Base-by-base conservation (phyloP, 2,329 filamentous ascomycete species). In the Botrytis aclada region DNA sequence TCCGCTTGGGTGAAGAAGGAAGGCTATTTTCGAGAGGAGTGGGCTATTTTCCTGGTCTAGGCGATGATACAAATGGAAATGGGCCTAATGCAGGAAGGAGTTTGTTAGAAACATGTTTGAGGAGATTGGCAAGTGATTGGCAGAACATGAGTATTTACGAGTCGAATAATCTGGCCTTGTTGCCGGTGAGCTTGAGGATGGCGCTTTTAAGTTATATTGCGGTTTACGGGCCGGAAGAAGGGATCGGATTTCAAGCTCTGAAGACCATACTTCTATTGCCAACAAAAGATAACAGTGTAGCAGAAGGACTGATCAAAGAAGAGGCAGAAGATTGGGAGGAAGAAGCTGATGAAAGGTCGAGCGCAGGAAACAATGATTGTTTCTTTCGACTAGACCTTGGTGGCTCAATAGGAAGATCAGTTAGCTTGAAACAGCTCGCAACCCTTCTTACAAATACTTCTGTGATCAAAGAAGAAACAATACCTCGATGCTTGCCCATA, bases 321-420 rank as follows among this genome's bases (percentile, higher is more conserved):
- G 65, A 56, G 34, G 16, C 80, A 20, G 66, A 79, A 18, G 79
- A 80, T 22, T 76, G 67, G n/a, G 77, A 77, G 25, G 76, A 77
- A 32, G 64, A 72, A 25, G 47, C 63, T 1, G 39, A 58, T 47
- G 70, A 66, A 10, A 74, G 72, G 34, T 65, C 70, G 22, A 37
- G 72, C 2, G 74, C 69, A 45, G 72, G 75, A 62, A 74, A 83
- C 14, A 88, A 88, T 74, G 82, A 83, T 12, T 83, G 85, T 72
- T 81, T 90, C 63, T 84, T 81, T 72, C 84, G 84, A 70, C 81
- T 90, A 8, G 88, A 91, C 75, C 81, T 91, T 16, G 84, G 85
- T 7, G 83, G 84, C 41, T 86, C 86, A 1, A 76, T 88, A 6
- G 87, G 87, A 16, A 83, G 82, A 60, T 86, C 85, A 1, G 76